Evolutionary conservation across 1,284 basidiomycete genomes (phyloP), one percentile per base, ranked within the genome.

Genomic region (Marasmius fiardii): DNA sequence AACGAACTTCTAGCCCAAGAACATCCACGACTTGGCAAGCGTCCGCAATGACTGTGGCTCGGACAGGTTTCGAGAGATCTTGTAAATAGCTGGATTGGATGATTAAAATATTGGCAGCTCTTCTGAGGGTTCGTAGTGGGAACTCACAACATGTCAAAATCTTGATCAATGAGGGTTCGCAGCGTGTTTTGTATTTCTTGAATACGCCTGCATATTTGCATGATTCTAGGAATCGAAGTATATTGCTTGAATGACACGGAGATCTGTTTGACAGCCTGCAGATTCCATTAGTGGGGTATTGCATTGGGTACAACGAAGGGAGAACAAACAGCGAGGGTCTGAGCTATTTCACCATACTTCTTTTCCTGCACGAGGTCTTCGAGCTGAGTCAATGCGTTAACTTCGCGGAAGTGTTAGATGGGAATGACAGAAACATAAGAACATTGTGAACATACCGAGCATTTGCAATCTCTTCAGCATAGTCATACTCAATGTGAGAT

Each of bases 401-500:
- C 93, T 97, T 56, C 11, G 31, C 26, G 44, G 23, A 24, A 7
- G 21, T n/a, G 48, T 20, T n/a, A 14, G n/a, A n/a, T 31, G 5
- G n/a, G 24, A 26, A 34, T 11, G 14, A 16, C 24, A 28, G 21
- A 20, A 43, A 33, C 54, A 20, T 20, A 21, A 20, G 35, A 51
- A 49, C n/a, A 49, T n/a, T 18, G n/a, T n/a, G 26, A 7, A 72
- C 83, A 41, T 64, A 95, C 95, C 91, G 18, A 99, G 80, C 93
- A 97, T 97, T 68, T 95, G 93, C 64, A 98, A 79, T 44, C 94
- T 76, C 71, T 94, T 95, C 60, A 98, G 73, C 1, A 88, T 90
- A 4, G 92, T 95, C 83, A 99, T 95, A 64, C 92, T 93, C 23
- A 83, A 74, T 23, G 90, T 88, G 47, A 96, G 80, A 67, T 99